Conservation (phyloP, 2,329 filamentous ascomycete species). For the Hypoxylon sp. region DNA sequence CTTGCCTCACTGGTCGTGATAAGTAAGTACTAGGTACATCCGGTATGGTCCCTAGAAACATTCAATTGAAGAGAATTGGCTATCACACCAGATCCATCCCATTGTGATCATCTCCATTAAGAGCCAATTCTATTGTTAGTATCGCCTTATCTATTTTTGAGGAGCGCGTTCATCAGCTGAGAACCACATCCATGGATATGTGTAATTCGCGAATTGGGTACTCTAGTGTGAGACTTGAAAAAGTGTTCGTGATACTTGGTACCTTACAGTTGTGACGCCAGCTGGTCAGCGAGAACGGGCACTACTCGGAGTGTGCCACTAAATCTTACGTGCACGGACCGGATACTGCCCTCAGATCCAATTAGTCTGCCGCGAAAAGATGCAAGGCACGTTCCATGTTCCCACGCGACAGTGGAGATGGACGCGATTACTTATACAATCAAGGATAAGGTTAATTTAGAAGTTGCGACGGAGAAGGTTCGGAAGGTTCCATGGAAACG, state of each 20-base stretch:
- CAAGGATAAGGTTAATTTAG: conserved; percentile 21
- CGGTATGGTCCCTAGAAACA: not conserved
- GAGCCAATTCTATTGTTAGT: not conserved
- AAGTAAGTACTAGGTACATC: not conserved
- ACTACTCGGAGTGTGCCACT: conserved; percentile 24
- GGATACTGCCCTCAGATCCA: conserved; percentile 21
- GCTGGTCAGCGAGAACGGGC: conserved; percentile 21
- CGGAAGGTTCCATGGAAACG: conserved; percentile 4
- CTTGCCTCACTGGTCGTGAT: conserved; percentile 18
- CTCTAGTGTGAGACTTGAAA: conserved; percentile 4
- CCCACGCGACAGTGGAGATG: conserved; percentile 51
- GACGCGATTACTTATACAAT: conserved; percentile 30
- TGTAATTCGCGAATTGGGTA: conserved; percentile 2
- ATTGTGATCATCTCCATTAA: conserved; percentile 1
- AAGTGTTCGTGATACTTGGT: conserved; percentile 24
- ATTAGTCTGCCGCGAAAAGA: conserved; percentile 31
- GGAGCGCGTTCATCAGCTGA: not conserved
- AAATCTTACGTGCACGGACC: conserved; percentile 30
- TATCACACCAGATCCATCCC: not conserved
- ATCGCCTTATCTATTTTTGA: not conserved
- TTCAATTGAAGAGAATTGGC: conserved; percentile 9
- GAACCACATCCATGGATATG: not conserved
- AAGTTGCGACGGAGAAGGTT: conserved; percentile 24
- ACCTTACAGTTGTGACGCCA: conserved; percentile 34
- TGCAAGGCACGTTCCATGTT: conserved; percentile 48